Evolutionary conservation across 2,329 filamentous ascomycete species (phyloP).

Genomic region (Neocucurbitaria cava): DNA sequence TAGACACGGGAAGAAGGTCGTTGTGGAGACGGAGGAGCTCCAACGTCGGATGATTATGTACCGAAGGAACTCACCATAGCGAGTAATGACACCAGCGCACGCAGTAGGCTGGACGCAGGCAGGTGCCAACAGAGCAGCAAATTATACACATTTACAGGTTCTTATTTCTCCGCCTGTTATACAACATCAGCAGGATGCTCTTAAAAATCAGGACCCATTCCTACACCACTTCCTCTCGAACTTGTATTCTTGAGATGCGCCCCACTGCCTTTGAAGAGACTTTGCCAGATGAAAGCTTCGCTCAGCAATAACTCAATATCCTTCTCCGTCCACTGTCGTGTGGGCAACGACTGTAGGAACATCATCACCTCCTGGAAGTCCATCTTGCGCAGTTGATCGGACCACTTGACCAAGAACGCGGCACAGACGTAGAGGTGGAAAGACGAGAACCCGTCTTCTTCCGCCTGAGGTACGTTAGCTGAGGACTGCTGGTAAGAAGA

Average conservation of each 20-base stretch:
- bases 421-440: conserved; percentile 99
- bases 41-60: background rate
- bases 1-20: background rate
- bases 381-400: conserved; percentile 92
- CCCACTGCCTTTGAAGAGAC: conserved; percentile 90
- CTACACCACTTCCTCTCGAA: conserved; percentile 41
- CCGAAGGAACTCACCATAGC: background rate
- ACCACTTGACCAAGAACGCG: conserved; percentile 98
- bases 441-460: conserved; percentile 97
- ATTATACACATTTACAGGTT: conserved; percentile 9
- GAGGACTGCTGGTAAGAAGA: background rate
- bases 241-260: conserved; percentile 72
- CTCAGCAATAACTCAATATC: conserved; percentile 95
- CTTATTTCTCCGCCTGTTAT: conserved; percentile 9
- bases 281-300: conserved; percentile 99
- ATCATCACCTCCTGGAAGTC: conserved; percentile 99
- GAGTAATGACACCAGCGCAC: background rate
- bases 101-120: background rate
- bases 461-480: conserved; percentile 67
- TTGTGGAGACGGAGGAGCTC: background rate
- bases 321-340: conserved; percentile 94
- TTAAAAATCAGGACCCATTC: conserved; percentile 48
- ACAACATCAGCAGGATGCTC: conserved; percentile 13
- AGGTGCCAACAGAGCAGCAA: background rate
- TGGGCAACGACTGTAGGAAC: conserved; percentile 95